A percentile compares a stretch with the other conserved stretches of the same genome.
These are phyloP conservation scores for Boletus sp. DNA, from an alignment of 768 basidiomycete species.

Conservation along the genomic window DNA sequence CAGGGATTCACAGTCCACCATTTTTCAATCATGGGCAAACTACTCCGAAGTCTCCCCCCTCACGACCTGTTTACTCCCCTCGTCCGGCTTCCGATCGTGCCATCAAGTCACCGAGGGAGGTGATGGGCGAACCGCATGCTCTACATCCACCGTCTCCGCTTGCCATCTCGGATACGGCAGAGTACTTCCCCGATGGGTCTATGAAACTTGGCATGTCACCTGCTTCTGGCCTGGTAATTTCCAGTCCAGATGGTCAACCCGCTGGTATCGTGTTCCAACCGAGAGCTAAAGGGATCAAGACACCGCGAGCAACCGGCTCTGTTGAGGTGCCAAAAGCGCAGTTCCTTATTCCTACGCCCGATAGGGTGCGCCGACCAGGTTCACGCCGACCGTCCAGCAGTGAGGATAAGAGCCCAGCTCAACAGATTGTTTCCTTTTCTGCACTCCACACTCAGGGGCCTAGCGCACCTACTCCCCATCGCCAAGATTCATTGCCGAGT, in stretches of 20 bases:
- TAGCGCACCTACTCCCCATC: conserved; percentile 10
- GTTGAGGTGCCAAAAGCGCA: conserved; percentile 49
- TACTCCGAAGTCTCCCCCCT: conserved; percentile 42
- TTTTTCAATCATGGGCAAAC: conserved; percentile 36
- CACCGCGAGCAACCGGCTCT: conserved; percentile 28
- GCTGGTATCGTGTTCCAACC: conserved; percentile 98
- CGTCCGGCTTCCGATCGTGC: conserved; percentile 66
- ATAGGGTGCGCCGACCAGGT: conserved; percentile 25
- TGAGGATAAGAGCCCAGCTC: conserved; percentile 28
- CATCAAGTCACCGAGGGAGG: conserved; percentile 50
- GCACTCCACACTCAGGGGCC: conserved; percentile 24
- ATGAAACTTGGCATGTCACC: conserved; percentile 70
- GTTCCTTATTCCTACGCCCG: conserved; percentile 28
- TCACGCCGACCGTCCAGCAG: conserved; percentile 27
- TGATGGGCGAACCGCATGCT: conserved; percentile 35
- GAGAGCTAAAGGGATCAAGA: conserved; percentile 40
- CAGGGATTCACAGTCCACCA: conserved; percentile 51
- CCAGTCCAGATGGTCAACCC: conserved; percentile 89
- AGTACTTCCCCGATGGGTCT: conserved; percentile 63
- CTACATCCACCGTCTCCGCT: conserved; percentile 67
- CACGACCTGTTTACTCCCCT: conserved; percentile 40
- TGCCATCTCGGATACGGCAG: conserved; percentile 64
- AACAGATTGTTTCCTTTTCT: conserved; percentile 28
- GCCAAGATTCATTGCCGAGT: conserved; percentile 25
- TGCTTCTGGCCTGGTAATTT: conserved; percentile 84